A percentile compares a stretch with the other conserved stretches of the same genome.
These are phyloP conservation scores for Paecilomyces formosus DNA, from an alignment of 2,329 filamentous ascomycete species.

Conservation along the genomic window DNA sequence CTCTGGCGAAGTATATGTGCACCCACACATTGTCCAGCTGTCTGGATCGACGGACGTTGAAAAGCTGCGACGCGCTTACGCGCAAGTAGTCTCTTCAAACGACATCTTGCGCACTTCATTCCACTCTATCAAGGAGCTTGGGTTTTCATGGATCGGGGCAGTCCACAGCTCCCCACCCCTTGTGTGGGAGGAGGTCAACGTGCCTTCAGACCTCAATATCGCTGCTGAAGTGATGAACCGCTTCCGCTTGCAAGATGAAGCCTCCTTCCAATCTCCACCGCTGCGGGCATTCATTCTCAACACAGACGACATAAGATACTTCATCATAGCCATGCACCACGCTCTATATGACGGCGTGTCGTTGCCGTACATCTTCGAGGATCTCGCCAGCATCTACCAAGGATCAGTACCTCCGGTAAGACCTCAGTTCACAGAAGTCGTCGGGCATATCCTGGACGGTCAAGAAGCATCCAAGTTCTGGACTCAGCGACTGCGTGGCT, in stretches of 20 bases:
- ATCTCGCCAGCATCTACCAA: conserved; percentile 58
- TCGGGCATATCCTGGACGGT: conserved; percentile 45
- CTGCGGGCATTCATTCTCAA: conserved; percentile 28
- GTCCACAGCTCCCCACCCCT: conserved; percentile 16
- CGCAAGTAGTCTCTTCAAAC: conserved; percentile 41
- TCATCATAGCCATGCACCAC: conserved; percentile 65
- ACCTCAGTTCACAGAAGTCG: conserved; percentile 36
- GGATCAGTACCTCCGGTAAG: conserved; percentile 13
- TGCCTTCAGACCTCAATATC: conserved; percentile 9
- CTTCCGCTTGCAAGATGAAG: conserved; percentile 11
- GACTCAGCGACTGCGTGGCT: conserved; percentile 13
- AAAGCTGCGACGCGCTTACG: conserved; percentile 51
- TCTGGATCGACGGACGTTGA: conserved; percentile 33
- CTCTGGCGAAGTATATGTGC: conserved; percentile 59
- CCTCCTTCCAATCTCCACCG: conserved; percentile 16
- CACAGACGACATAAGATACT: conserved; percentile 23
- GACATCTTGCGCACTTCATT: conserved; percentile 60
- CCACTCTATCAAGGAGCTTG: conserved; percentile 15
- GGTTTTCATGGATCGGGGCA: conserved; percentile 17
- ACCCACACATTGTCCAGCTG: conserved; percentile 58
- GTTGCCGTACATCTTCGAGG: conserved; percentile 61
- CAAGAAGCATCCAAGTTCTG: conserved; percentile 35
- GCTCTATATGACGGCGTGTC: conserved; percentile 84
- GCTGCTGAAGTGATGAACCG: conserved; percentile 7
- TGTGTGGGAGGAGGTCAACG: conserved; percentile 12